Conservation (phyloP, 108 stramenopile species). For the Nannochloropsis gaditana region DNA sequence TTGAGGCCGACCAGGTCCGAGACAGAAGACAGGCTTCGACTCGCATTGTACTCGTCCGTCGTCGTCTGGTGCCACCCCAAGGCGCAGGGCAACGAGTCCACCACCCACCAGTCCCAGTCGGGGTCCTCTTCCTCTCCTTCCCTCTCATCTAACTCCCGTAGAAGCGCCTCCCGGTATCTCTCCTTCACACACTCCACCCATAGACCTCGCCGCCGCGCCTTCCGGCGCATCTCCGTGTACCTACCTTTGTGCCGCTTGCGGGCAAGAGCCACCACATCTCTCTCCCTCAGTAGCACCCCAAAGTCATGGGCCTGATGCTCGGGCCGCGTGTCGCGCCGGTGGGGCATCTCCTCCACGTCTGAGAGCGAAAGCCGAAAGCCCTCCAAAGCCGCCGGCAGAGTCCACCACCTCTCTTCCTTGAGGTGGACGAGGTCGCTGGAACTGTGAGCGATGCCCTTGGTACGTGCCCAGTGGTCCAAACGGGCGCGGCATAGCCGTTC, state of each 20-base stretch:
- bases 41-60: conserved; percentile 17
- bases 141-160: background rate
- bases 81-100: background rate
- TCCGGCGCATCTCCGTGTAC: background rate
- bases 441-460: background rate
- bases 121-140: background rate
- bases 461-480: background rate
- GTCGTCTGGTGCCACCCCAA: conserved; percentile 7
- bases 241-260: background rate
- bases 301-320: background rate
- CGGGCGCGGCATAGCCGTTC: background rate
- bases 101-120: background rate
- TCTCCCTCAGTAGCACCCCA: background rate
- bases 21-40: background rate
- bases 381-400: background rate
- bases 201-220: background rate
- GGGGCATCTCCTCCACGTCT: no score
- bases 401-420: background rate
- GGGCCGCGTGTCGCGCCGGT: no score
- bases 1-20: background rate
- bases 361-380: background rate
- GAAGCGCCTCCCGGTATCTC: background rate
- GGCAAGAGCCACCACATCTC: background rate
- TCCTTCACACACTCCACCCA: background rate
- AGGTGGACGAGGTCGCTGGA: background rate